Percentiles rank a stretch among this genome's conserved stretches.
phyloP scores from a whole-genome alignment of 306 rosid species.

The Sindora glabra region DNA sequence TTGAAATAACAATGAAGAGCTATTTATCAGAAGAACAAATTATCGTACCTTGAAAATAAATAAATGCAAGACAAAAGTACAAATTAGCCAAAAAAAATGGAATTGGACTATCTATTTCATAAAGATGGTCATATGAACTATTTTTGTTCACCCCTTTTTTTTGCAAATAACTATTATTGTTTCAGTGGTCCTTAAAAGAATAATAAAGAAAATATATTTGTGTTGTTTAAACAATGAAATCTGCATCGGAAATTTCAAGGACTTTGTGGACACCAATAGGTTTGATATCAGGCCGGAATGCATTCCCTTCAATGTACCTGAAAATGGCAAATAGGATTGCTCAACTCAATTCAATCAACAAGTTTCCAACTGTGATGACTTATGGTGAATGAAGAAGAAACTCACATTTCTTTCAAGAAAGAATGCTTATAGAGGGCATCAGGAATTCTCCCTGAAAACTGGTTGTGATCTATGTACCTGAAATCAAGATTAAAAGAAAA shows the following conservation, averaged over 20 bases:
- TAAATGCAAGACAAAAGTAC: too few species aligned
- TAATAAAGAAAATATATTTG: too few species aligned
- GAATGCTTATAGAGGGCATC: constrained; percentile 84
- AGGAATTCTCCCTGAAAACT: constrained; percentile 91
- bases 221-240: constrained; percentile 62
- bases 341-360: too few species aligned
- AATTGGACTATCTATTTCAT: too few species aligned
- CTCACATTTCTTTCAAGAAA: constrained; percentile 96
- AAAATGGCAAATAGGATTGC: background rate
- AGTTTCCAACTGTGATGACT: constrained; percentile 11
- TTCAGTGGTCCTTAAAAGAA: too few species aligned
- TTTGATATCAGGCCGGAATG: constrained; percentile 74
- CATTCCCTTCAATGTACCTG: constrained; percentile 88
- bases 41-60: too few species aligned
- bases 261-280: constrained; percentile 80
- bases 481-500: background rate
- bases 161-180: too few species aligned
- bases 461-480: constrained; percentile 97
- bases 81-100: too few species aligned
- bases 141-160: too few species aligned
- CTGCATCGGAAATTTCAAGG: constrained; percentile 88
- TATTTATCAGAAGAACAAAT: too few species aligned
- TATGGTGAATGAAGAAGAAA: constrained; percentile 12
- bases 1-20: too few species aligned
- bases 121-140: too few species aligned